Evolutionary conservation across 2,329 filamentous ascomycete species (phyloP).

Genomic region (Aspergillus sp.): DNA sequence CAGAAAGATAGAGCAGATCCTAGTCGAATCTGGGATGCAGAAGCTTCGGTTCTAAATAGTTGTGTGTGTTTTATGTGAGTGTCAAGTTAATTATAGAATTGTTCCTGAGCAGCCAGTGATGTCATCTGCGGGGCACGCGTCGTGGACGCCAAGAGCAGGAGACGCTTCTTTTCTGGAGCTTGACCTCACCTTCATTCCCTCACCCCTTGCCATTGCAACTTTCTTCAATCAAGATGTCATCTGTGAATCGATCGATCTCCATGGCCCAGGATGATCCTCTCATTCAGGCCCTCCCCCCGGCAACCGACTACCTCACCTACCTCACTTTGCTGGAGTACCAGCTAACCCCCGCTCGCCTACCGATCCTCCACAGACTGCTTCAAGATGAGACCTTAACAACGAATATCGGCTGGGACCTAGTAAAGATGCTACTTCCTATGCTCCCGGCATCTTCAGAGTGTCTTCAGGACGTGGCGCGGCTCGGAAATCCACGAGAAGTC

Average conservation of each 20-base stretch:
- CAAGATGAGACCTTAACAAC: constrained; percentile 64
- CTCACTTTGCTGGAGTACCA: constrained; percentile 69
- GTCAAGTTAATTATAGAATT: background rate
- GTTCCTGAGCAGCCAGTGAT: constrained; percentile 9
- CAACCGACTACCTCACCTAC: constrained; percentile 69
- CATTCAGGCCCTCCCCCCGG: constrained; percentile 62
- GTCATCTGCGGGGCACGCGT: constrained; percentile 6
- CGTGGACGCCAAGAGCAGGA: background rate
- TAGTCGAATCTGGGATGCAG: background rate
- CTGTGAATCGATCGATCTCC: constrained; percentile 10
- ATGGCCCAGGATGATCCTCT: constrained; percentile 53
- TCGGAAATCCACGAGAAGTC: constrained; percentile 68
- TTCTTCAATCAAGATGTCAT: constrained; percentile 6
- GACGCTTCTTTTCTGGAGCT: background rate
- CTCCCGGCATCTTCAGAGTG: constrained; percentile 63
- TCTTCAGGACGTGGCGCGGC: constrained; percentile 63
- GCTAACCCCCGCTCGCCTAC: constrained; percentile 61
- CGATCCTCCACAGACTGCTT: constrained; percentile 61
- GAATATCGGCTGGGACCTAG: constrained; percentile 70
- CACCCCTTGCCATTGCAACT: background rate
- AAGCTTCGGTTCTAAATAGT: background rate
- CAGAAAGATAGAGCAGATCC: background rate
- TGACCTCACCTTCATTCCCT: background rate
- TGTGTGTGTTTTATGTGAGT: background rate
- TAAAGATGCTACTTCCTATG: constrained; percentile 64